Evolutionary conservation across 164 flowering plant genomes (phyloP), one percentile per base, ranked within the genome.

Genomic region (Vitis rotundifolia): DNA sequence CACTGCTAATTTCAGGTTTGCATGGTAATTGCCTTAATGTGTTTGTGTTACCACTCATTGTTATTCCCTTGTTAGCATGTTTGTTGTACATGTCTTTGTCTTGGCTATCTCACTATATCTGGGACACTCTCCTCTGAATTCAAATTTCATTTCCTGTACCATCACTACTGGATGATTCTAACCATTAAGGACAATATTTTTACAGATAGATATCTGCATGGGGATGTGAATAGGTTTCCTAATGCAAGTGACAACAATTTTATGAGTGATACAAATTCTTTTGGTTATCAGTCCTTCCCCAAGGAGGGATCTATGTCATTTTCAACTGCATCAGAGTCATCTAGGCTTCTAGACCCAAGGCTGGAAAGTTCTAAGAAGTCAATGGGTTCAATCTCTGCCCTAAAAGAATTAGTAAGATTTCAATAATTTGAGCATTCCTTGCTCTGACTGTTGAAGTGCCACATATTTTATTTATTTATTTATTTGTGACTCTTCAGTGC

Each of bases 151-250:
- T 49, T 53, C 16, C 5, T 26, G 28, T 11, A 19, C 22, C 8
- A 13, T 49, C 9, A 13, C 18, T 14, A 60, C 22, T 73, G 28
- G 66, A 16, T 59, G 44, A 67, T 67, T 51, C 68, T 83, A 59
- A 74, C 70, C n/a, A 56, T 56, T 2, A 5, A 29, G 49, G 54
- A 49, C 28, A 60, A 22, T 70, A 3, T 67, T 58, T 49, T 71
- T 82, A 81, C 91, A 95, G 99, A 89, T 80, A 83, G 76, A 65
- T 95, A 90, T 77, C 28, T 90, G 56, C 85, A 71, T 71, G 88
- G 86, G 73, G 92, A 94, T 75, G 69, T 61, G 44, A 81, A 58
- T 71, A 79, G 82, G 79, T 57, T 77, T 73, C 71, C 84, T 53
- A 77, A 71, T 70, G 61, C 69, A 69, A 84, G 76, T 55, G 87